These are phyloP conservation scores for Cutaneotrichosporon cavernicola DNA, from an alignment of 1,284 basidiomycete genomes.

Conservation along the genomic window DNA sequence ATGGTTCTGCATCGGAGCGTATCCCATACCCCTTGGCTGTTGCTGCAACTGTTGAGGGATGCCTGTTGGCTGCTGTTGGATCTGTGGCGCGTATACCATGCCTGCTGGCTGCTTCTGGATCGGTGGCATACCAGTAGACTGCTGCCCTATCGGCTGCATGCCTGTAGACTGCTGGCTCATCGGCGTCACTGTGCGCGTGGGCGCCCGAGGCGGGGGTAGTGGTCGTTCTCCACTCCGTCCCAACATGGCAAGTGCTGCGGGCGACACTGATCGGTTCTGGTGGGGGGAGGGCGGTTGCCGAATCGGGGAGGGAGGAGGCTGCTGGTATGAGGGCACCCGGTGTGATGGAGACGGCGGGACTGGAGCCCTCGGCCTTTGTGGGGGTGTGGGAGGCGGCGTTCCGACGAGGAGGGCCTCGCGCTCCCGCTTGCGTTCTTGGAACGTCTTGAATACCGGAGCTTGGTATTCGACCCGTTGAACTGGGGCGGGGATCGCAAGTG, in stretches of 20 bases:
- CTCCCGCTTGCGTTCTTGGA: slow-evolving; percentile 47
- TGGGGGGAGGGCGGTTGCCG: not conserved
- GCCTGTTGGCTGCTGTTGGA: no score
- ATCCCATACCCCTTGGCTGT: slow-evolving; percentile 6
- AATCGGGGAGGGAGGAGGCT: not conserved
- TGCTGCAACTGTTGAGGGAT: slow-evolving; percentile 16
- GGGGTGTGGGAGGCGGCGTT: not conserved
- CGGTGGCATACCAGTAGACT: not conserved
- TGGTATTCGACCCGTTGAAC: slow-evolving; percentile 38
- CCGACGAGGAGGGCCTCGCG: slow-evolving; percentile 36
- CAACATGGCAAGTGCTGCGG: slow-evolving; percentile 13
- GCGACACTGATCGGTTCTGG: not conserved
- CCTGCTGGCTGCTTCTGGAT: slow-evolving; percentile 1
- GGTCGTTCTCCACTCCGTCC: not conserved
- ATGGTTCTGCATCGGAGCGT: no score
- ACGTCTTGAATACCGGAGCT: slow-evolving; percentile 49
- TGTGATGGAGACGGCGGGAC: not conserved
- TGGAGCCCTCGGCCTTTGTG: not conserved
- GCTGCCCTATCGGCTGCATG: no score
- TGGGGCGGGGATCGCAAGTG: slow-evolving; percentile 31
- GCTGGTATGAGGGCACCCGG: no score
- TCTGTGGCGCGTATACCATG: not conserved
- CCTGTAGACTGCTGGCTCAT: no score
- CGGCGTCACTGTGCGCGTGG: no score
- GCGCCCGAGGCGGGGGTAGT: not conserved